Evolutionary conservation across 2,329 filamentous ascomycete species (phyloP), one percentile per base, ranked within the genome.

Genomic region (Mollisiaceae sp.): DNA sequence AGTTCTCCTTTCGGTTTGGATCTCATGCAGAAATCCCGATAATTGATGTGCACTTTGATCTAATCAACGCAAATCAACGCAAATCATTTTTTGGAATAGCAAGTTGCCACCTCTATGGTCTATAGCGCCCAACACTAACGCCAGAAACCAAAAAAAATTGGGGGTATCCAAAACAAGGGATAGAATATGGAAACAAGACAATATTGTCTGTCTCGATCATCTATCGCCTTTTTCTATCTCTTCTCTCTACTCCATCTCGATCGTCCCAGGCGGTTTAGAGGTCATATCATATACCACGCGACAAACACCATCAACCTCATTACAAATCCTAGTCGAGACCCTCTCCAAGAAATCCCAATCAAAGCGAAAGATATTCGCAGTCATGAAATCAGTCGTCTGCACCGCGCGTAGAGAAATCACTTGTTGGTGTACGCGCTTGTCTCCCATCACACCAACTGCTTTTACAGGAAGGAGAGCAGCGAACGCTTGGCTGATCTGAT

Each of bases 401-500:
- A 90, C 87, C 1, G 87, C 88, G 65, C 88, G 78, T 43, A 90
- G 77, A 55, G 85, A 82, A 73, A 90, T 85, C 57, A 89, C 83
- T 71, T 89, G 83, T 60, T 84, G 85, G 72, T 89, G 84, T 35
- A 90, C 85, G 41, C 90, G 81, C 81, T 90, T 87, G 75, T 93
- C 91, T 12, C 91, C 75, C 79, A 88, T 87, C 12, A 89, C 87
- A 71, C 87, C 87, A 0, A 91, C 89, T 1, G 87, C 86, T 76
- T 85, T 87, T 69, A 85, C 84, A 1, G 87, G 86, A 41, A 90
- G 77, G 18, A 92, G 79, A n/a, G 87, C 89, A 2, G 89, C 89
- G 74, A 87, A 91, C 0, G 89, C 89, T 74, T 92, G 89, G 50
- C 82, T 84, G 69, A 91, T 91, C 72, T 94, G 78, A 65, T 90